These are phyloP conservation scores for Dactylellina drechsleri DNA, from an alignment of 2,329 filamentous ascomycete species.

Conservation along the genomic window DNA sequence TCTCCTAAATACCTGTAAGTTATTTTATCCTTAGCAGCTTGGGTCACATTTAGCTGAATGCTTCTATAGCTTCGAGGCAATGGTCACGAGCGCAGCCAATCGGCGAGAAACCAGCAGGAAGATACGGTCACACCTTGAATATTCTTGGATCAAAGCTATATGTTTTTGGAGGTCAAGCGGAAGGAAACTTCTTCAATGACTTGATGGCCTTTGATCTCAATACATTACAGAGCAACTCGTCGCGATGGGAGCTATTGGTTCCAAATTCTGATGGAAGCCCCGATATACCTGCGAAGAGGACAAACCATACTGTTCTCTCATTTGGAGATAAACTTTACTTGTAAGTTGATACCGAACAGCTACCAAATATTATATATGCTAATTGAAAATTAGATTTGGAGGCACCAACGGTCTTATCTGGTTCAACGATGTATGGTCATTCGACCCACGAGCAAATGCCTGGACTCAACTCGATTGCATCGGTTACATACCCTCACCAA, in stretches of 20 bases:
- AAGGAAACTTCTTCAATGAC: conserved; percentile 98
- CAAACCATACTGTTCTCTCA: conserved; percentile 91
- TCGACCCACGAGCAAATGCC: conserved; percentile 81
- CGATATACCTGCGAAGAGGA: conserved; percentile 83
- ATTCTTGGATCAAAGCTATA: conserved; percentile 97
- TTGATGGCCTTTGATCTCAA: conserved; percentile 95
- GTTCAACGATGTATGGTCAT: conserved; percentile 99
- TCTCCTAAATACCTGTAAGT: conserved; percentile 94
- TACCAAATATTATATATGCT: conserved; percentile 32
- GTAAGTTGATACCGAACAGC: conserved; percentile 66
- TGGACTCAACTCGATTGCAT: conserved; percentile 96
- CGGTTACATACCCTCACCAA: conserved; percentile 91
- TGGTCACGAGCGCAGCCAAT: conserved; percentile 95
- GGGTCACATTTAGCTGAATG: conserved; percentile 10
- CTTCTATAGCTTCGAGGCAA: conserved; percentile 83
- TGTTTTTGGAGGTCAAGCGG: conserved; percentile 96
- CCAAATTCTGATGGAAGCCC: conserved; percentile 75
- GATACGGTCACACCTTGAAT: conserved; percentile 95
- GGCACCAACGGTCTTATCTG: conserved; percentile 94
- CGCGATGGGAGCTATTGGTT: conserved; percentile 94
- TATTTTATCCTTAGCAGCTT: conserved; percentile 58
- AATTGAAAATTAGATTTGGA: conserved; percentile 75
- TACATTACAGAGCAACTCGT: conserved; percentile 86
- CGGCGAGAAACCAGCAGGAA: conserved; percentile 83
- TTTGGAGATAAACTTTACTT: conserved; percentile 94